Evolutionary conservation across 176 grass and related monocot species (phyloP).

Genomic region (Dendrocalamus sinicus): DNA sequence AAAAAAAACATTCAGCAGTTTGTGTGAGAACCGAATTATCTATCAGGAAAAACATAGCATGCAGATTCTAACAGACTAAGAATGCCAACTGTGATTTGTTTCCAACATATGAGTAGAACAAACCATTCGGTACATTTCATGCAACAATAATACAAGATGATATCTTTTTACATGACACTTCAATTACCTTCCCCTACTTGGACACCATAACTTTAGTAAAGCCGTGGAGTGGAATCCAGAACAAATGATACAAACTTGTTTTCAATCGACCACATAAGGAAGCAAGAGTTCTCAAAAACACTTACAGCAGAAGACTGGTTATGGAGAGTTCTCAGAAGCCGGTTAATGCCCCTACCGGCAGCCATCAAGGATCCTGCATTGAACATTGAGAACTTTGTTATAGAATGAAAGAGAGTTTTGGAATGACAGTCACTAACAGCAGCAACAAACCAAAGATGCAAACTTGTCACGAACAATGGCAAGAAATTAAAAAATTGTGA

Average conservation of each 20-base stretch:
- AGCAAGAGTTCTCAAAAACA: background rate
- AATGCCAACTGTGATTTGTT: background rate
- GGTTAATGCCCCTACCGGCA: conserved; percentile 53
- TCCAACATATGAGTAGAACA: background rate
- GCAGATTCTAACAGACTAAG: conserved; percentile 11
- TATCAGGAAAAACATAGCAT: background rate
- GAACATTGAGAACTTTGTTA: background rate
- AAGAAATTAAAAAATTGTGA: background rate
- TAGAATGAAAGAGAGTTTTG: background rate
- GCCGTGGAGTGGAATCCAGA: background rate
- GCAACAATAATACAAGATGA: background rate
- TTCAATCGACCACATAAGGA: background rate
- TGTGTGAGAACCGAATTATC: background rate
- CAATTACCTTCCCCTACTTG: background rate
- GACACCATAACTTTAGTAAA: conserved; percentile 7
- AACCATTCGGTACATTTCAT: background rate
- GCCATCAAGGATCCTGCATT: conserved; percentile 51
- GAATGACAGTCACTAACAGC: background rate
- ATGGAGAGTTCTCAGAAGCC: conserved; percentile 63
- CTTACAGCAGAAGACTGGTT: conserved; percentile 67
- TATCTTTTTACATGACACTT: background rate
- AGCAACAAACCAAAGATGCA: background rate
- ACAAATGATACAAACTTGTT: background rate
- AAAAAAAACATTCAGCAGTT: background rate
- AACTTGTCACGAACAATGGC: background rate